Percentiles rank a stretch among this genome's conserved stretches.
phyloP scores from a whole-genome alignment of 768 basidiomycete species.

The Trametes elegans region DNA sequence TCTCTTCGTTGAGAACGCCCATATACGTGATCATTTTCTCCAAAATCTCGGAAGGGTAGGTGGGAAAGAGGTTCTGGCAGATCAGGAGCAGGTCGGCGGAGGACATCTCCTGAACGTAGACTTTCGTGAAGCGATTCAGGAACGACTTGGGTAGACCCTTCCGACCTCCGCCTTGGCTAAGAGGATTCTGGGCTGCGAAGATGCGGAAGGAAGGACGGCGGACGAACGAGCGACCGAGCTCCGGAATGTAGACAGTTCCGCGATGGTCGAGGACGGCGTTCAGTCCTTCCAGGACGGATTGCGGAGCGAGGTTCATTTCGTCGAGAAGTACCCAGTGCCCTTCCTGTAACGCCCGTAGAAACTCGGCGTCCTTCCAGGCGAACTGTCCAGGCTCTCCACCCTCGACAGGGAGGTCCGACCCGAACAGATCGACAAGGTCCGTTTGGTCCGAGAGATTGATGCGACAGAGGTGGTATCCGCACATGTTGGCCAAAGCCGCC shows the following conservation, averaged over 20 bases:
- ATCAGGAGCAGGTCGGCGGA: constrained; percentile 75
- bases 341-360: constrained; percentile 88
- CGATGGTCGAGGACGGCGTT: constrained; percentile 96
- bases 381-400: constrained; percentile 91
- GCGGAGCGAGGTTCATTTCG: constrained; percentile 98
- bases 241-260: constrained; percentile 92
- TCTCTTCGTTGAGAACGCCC: constrained; percentile 61
- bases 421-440: constrained; percentile 93
- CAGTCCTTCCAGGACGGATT: constrained; percentile 93
- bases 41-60: constrained; percentile 50
- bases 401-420: constrained; percentile 93
- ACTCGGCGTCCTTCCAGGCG: constrained; percentile 96
- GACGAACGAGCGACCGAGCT: constrained; percentile 83
- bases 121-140: constrained; percentile 97
- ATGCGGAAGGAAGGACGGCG: constrained; percentile 94
- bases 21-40: constrained; percentile 84
- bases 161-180: constrained; percentile 93
- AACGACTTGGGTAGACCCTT: constrained; percentile 98
- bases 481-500: constrained; percentile 76
- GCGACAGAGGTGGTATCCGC: constrained; percentile 78
- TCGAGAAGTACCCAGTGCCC: constrained; percentile 98
- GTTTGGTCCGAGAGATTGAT: constrained; percentile 99
- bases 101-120: constrained; percentile 85
- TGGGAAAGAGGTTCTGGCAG: constrained; percentile 71
- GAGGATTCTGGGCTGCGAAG: constrained; percentile 96